Evolutionary conservation across 352 stramenopile species (phyloP), one percentile per base, ranked within the genome.

Genomic region (Globisporangium uncinulatum): DNA sequence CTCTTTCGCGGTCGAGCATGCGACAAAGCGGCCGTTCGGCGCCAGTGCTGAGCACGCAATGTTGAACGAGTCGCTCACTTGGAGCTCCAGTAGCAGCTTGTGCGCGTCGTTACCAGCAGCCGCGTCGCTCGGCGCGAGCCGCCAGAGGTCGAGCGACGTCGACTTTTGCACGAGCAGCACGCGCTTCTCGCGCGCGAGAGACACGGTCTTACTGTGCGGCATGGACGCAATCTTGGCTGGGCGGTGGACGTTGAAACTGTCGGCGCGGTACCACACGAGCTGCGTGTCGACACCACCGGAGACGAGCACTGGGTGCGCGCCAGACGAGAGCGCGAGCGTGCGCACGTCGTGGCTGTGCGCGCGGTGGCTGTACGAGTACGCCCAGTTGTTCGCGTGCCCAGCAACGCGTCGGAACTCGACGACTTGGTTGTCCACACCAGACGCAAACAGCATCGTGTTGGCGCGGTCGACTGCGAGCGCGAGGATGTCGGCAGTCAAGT

Each of bases 281-380:
- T 97, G 93, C 14, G 92, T 98, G 83, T 98, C 94, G 48, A 98
- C 81, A 51, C 94, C 90, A 29, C 87, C 92, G 14, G 88, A 97
- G 17, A 97, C 86, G 31, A 98, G 74, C 39, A 96, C 65, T 4
- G 72, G 64, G 15, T 79, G 74, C 66, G 52, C 63, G 14, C 62
- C 62, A 5, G 67, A 61, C 29, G 83, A 89, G 14, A 97, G 57
- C 32, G 85, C 87, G n/a, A 97, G 65, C 19, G 86, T 79, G 19
- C 85, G 83, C 44, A 97, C 87, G 51, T 97, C 90, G 66, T 97
- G 90, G 51, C 82, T 96, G 73, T 97, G 90, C 44, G 82, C 76
- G 31, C 90, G 87, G 63, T 97, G 87, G 59, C 78, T 93, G 73
- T 95, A 94, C 24, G 80, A 70, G 66, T 94, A 96, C 14, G 75